Conservation (phyloP, 352 stramenopile species). For the Pythium biforme region DNA sequence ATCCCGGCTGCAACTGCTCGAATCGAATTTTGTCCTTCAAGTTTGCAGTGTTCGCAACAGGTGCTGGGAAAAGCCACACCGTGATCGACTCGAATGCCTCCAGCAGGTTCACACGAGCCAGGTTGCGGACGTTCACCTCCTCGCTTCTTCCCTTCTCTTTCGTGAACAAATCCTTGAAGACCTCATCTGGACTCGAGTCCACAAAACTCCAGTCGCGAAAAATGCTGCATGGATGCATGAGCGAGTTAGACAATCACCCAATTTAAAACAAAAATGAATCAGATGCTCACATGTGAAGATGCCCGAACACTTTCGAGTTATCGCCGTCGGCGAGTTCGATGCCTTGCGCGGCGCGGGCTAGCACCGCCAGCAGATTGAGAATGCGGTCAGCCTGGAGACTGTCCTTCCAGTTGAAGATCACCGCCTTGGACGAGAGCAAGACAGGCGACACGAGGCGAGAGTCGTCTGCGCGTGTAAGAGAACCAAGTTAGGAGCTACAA, state of each 20-base stretch:
- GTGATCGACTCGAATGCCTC: slow-evolving; percentile 86
- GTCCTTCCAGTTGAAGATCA: slow-evolving; percentile 91
- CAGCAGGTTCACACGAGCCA: slow-evolving; percentile 68
- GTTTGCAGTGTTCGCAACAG: slow-evolving; percentile 75
- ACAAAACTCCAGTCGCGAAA: slow-evolving; percentile 91
- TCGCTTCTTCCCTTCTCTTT: slow-evolving; percentile 81
- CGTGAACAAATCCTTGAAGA: slow-evolving; percentile 77
- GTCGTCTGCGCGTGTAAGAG: slow-evolving; percentile 53
- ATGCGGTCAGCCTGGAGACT: slow-evolving; percentile 84
- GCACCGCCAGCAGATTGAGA: slow-evolving; percentile 77
- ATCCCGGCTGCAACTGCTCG: slow-evolving; percentile 73
- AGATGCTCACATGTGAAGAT: slow-evolving; percentile 77
- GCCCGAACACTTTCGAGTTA: slow-evolving; percentile 81
- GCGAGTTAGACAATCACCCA: background rate
- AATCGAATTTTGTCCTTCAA: slow-evolving; percentile 84
- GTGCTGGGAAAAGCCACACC: slow-evolving; percentile 83
- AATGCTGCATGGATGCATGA: slow-evolving; percentile 35
- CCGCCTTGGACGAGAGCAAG: slow-evolving; percentile 79
- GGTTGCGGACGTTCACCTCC: slow-evolving; percentile 79
- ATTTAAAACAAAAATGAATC: no score
- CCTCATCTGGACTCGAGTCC: slow-evolving; percentile 73
- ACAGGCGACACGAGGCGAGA: slow-evolving; percentile 82
- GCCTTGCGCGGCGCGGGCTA: slow-evolving; percentile 74
- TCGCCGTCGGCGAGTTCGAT: slow-evolving; percentile 79
- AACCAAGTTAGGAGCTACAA: background rate